Evolutionary conservation across 371 early-diverging fungal genomes (phyloP), one percentile per base, ranked within the genome.

Genomic region (Chytridiales sp.): DNA sequence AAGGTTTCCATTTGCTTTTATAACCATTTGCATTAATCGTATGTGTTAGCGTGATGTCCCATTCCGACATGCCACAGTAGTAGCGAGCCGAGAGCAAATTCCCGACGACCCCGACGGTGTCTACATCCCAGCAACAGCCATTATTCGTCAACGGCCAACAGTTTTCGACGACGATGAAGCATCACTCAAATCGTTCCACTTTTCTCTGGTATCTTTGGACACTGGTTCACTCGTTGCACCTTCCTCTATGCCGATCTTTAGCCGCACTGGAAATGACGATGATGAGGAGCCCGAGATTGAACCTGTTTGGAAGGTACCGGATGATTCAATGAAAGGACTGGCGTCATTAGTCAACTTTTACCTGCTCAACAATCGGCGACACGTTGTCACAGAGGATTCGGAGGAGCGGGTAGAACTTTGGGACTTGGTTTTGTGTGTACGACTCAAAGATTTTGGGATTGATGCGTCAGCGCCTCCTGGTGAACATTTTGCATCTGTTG

Each of bases 321-420:
- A 67, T 31, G 61, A 52, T 22, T 32, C 29, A 15, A 50, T 64
- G 17, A 54, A n/a, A 21, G 90, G 91, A 1, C 78, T 78, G 49
- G 80, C 85, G 35, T 88, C 89, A 0, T 78, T 94, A 35, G 77
- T 77, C 11, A 80, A 84, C 27, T 84, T 80, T 64, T 50, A 75
- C 27, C 75, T 94, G 22, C 72, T 97, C 26, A 89, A 92, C 44
- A 89, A 93, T 72, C 81, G 92, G 60, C 83, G 93, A 21, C 87
- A 89, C 63, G 90, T 93, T 0, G 72, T 95, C n/a, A 90, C 94
- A 0, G 80, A 87, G 56, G 89, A 97, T 66, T 87, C 91, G 9
- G 79, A 72, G 24, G 93, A 91, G 0, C 83, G 84, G 41, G 86
- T 95, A 17, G 81, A 82, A 1, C 67, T 94, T 43, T 97, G 97